Evolutionary conservation across 805 yeast species (phyloP), one percentile per base, ranked within the genome.

Genomic region (Hyphopichia homilentoma): DNA sequence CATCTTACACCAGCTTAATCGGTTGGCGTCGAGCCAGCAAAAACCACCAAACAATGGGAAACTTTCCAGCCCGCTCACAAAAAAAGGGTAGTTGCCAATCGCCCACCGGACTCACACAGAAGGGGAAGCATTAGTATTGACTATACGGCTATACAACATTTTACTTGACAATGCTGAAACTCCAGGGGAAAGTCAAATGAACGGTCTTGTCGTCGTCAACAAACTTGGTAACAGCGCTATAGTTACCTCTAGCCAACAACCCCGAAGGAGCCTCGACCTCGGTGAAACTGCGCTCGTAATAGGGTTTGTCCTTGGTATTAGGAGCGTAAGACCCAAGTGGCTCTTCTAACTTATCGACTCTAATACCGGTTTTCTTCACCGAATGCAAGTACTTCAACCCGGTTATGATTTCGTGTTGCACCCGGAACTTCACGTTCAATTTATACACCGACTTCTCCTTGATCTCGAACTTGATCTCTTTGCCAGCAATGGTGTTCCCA

Each of bases 261-360:
- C 97, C 97, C 28, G 86, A 73, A 22, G 97, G 97, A 5, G 96
- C 96, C 57, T 87, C 95, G 38, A 84, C 88, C 32, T 63, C 71
- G 25, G 57, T 50, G 50, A 48, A 73, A 57, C 35, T 69, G 71
- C 60, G 61, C 44, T 77, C 85, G 53, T 84, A 88, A 53, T 58
- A 81, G 6, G 95, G 95, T 52, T 81, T 84, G 26, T 76, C 85
- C 36, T 64, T 68, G 3, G 96, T 87, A 56, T 77, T 84, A 46
- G 97, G 97, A 7, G 95, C 89, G 57, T 81, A 89, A 3, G 93
- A 81, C 3, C 97, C 97, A 54, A 87, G 72, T 27, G 89, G 93
- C 57, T 87, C 95, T 43, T 85, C 94, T 26, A 80, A 62, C 53
- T 82, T 85, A 54, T 86, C 95, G 25, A 89, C 86, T 16, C 89